Base-by-base conservation (phyloP, 805 yeast species). In the Metschnikowia gelsemii region DNA sequence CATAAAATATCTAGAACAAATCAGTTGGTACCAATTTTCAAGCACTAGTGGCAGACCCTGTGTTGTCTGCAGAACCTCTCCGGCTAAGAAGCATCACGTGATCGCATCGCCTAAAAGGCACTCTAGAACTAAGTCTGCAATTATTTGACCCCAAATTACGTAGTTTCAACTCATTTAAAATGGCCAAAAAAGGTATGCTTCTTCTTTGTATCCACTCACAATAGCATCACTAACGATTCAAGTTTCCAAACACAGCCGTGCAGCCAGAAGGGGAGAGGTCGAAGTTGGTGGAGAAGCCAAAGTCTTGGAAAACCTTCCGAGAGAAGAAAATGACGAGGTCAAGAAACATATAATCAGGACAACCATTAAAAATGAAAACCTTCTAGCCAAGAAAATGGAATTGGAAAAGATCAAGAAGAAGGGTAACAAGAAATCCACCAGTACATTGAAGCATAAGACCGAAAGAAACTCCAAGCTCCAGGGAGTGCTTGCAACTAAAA, bases 241-340 rank as follows among this genome's bases (percentile, higher is more conserved):
- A 67, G 75, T 80, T 20, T 81, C 87, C 14, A 82, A 82, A 50
- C 80, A 75, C 46, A 81, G 89, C 32, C 75, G 93, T 66, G 88
- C 89, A 2, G 90, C 93, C 2, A 79, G 90, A 64, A 72, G 88
- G 58, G 84, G 82, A 5, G 76, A 72, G 45, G 61, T 66, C 11
- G 64, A 57, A 3, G 72, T 74, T 1, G 63, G 53, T 3, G 77
- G 73, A 26, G 72, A 67, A 52, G 74, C 75, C 8, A 75, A 71
- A 48, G 70, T 73, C 6, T 64, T 84, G 24, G 66, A 70, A 18
- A 59, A 65, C 9, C 60, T 83, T 14, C 83, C 87, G 35, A 76
- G 84, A 59, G 70, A 73, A 9, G 81, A 79, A 47, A 72, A 72
- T 42, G 75, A 81, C 13, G 86, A 81, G 48, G 66, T 79, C 16